Conservation (phyloP, 2,329 filamentous ascomycete genomes). For the Metarhizium rileyi region DNA sequence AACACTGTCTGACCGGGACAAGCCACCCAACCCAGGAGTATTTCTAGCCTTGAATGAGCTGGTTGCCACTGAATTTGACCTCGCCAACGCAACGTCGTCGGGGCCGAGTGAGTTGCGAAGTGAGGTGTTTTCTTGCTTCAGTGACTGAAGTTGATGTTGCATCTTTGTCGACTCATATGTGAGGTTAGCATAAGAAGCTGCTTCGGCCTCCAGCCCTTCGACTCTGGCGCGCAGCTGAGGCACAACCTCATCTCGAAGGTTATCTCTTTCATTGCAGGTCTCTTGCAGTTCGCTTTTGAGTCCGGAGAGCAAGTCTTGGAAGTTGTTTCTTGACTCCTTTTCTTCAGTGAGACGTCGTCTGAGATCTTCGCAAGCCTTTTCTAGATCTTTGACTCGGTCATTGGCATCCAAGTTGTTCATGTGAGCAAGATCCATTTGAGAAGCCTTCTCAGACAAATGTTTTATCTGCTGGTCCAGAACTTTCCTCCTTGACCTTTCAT, state of each 20-base stretch:
- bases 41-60: conserved; percentile 31
- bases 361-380: conserved; percentile 71
- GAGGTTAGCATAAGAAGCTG: conserved; percentile 60
- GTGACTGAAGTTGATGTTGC: conserved; percentile 70
- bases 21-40: conserved; percentile 25
- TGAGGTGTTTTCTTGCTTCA: conserved; percentile 58
- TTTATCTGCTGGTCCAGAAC: conserved; percentile 77
- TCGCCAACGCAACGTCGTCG: conserved; percentile 31
- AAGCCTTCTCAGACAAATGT: conserved; percentile 68
- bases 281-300: conserved; percentile 75
- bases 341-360: conserved; percentile 77
- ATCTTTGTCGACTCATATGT: conserved; percentile 75
- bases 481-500: conserved; percentile 68
- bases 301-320: conserved; percentile 81
- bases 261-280: conserved; percentile 81
- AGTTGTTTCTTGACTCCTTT: conserved; percentile 78
- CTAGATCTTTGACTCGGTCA: conserved; percentile 65
- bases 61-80: conserved; percentile 60
- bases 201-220: conserved; percentile 68
- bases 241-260: conserved; percentile 79
- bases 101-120: conserved; percentile 32
- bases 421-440: conserved; percentile 47
- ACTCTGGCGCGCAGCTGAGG: conserved; percentile 68
- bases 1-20: conserved; percentile 52
- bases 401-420: conserved; percentile 46